A percentile compares a stretch with the other conserved stretches of the same genome.
These are phyloP conservation scores for Fusarium pseudoanthophilum DNA, from an alignment of 2,329 filamentous ascomycete genomes.

Conservation along the genomic window DNA sequence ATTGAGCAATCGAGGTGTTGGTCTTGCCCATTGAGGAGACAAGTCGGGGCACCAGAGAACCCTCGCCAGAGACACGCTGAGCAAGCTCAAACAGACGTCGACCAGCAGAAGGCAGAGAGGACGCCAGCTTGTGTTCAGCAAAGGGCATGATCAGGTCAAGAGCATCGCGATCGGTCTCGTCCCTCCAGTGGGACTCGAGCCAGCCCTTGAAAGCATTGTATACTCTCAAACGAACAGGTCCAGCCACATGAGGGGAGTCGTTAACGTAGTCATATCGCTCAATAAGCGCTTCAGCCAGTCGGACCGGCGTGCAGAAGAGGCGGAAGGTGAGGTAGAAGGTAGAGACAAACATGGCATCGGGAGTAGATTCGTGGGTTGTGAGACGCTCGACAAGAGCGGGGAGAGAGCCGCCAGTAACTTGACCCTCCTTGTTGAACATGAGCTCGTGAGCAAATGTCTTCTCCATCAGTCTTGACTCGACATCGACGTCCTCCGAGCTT, in stretches of 20 bases:
- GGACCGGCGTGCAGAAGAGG: conserved; percentile 83
- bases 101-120: conserved; percentile 78
- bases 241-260: conserved; percentile 77
- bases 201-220: conserved; percentile 98
- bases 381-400: conserved; percentile 93
- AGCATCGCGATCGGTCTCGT: conserved; percentile 80
- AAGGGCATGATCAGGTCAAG: conserved; percentile 82
- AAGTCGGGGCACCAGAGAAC: conserved; percentile 81
- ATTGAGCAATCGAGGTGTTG: conserved; percentile 77
- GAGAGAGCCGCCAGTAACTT: conserved; percentile 92
- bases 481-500: conserved; percentile 80
- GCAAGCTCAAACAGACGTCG: conserved; percentile 83
- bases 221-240: conserved; percentile 86
- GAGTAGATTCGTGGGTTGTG: conserved; percentile 91
- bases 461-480: conserved; percentile 86
- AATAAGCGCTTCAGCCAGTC: conserved; percentile 84
- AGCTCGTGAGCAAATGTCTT: conserved; percentile 93
- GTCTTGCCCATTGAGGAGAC: conserved; percentile 91
- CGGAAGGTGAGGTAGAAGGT: conserved; percentile 97
- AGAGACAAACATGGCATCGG: conserved; percentile 90
- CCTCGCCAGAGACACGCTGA: conserved; percentile 79
- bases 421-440: conserved; percentile 92
- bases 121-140: conserved; percentile 76
- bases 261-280: conserved; percentile 93
- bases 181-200: conserved; percentile 95